Percentiles rank a stretch among this genome's conserved stretches.
Evolutionary conservation across 164 flowering plant genomes (phyloP).

Genomic region (Vitis riparia): DNA sequence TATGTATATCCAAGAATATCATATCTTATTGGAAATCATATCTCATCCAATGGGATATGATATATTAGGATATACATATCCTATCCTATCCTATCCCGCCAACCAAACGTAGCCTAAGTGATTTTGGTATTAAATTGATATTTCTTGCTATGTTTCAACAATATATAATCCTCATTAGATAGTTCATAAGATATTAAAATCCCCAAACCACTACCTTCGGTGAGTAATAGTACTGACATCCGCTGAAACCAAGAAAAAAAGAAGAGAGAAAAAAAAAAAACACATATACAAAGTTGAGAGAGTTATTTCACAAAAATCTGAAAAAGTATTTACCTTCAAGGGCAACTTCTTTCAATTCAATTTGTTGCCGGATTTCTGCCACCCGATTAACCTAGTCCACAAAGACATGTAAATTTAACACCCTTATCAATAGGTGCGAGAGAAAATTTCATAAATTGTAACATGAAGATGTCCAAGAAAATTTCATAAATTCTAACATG

Average conservation of each 20-base stretch:
- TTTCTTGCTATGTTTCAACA: too few species aligned
- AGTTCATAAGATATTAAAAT: not conserved
- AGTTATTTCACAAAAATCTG: not conserved
- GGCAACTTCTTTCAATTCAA: slow-evolving; percentile 60
- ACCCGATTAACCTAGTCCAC: slow-evolving; percentile 56
- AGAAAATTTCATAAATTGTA: not conserved
- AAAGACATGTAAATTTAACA: not conserved
- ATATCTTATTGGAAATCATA: too few species aligned
- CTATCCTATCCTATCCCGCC: too few species aligned
- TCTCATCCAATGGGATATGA: too few species aligned
- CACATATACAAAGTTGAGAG: not conserved
- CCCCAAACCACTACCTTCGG: not conserved
- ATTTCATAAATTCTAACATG: too few species aligned
- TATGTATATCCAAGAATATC: too few species aligned
- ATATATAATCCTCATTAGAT: too few species aligned
- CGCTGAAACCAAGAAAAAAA: not conserved
- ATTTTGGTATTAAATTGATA: too few species aligned
- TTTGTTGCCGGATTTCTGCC: slow-evolving; percentile 63
- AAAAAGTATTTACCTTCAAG: slow-evolving; percentile 59
- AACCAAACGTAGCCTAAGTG: too few species aligned
- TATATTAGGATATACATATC: too few species aligned
- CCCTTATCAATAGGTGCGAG: not conserved
- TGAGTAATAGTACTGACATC: not conserved
- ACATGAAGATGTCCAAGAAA: too few species aligned
- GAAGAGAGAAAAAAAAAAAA: not conserved